Percentiles rank a stretch among this genome's conserved stretches.
Evolutionary conservation across 169 alveolate species (phyloP).

Genomic region (Plasmodium blacklocki): DNA sequence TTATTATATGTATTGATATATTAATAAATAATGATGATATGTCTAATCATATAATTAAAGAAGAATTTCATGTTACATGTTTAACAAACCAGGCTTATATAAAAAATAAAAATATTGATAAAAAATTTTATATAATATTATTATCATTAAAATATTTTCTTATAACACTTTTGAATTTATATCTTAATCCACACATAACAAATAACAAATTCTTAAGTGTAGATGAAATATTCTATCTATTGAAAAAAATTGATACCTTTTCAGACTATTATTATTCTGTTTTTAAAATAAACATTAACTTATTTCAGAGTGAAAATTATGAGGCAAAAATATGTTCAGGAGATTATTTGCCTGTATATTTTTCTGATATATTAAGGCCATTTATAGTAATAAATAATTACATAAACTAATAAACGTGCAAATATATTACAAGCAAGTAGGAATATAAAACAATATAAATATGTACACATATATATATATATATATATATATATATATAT

Average conservation of each 20-base stretch:
- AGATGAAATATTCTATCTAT: slow-evolving; percentile 7
- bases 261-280: slow-evolving; percentile 66
- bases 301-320: slow-evolving; percentile 28
- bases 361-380: slow-evolving; percentile 70
- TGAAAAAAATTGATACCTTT: slow-evolving; percentile 26
- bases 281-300: slow-evolving; percentile 49
- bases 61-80: slow-evolving; percentile 39
- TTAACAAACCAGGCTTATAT: slow-evolving; percentile 5
- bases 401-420: slow-evolving; percentile 1
- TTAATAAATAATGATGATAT: slow-evolving; percentile 21
- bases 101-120: slow-evolving; percentile 24
- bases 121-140: slow-evolving; percentile 29
- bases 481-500: neutral
- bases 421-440: neutral
- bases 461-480: neutral
- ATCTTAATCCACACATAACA: slow-evolving; percentile 20
- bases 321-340: slow-evolving; percentile 38
- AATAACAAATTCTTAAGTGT: neutral
- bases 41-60: neutral
- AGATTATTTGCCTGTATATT: slow-evolving; percentile 51
- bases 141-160: slow-evolving; percentile 55
- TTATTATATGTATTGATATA: slow-evolving; percentile 35
- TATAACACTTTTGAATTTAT: slow-evolving; percentile 19
- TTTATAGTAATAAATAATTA: slow-evolving; percentile 61
- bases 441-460: neutral